Conservation (phyloP, 768 basidiomycete species). For the Pleurotus cornucopiae region DNA sequence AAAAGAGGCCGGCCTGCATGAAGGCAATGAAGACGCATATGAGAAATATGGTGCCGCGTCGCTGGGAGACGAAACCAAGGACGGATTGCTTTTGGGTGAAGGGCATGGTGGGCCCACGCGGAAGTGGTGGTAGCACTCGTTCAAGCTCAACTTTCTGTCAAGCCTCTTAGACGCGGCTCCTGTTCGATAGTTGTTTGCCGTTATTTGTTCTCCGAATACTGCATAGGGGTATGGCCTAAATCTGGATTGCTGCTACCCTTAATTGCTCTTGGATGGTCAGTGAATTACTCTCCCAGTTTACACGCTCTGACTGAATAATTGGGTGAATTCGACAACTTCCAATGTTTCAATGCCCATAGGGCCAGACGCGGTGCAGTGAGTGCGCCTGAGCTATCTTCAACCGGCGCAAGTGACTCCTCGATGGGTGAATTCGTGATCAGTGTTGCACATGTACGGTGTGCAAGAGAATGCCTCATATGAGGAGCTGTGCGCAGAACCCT, state of each 20-base stretch:
- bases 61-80: constrained; percentile 8
- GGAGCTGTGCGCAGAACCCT: neutral
- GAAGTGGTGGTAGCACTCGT: neutral
- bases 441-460: neutral
- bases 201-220: too few species aligned
- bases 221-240: too few species aligned
- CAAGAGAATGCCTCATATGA: neutral
- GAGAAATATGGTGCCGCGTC: constrained; percentile 37
- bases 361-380: too few species aligned
- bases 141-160: neutral
- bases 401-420: neutral
- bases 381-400: neutral
- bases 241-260: too few species aligned
- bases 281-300: too few species aligned
- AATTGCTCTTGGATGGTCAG: too few species aligned
- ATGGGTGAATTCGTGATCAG: neutral
- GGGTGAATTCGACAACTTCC: too few species aligned
- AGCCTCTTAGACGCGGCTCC: too few species aligned
- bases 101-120: constrained; percentile 4
- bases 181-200: too few species aligned
- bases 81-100: neutral
- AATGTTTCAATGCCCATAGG: too few species aligned
- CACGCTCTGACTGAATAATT: too few species aligned
- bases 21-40: constrained; percentile 40
- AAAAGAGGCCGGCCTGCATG: constrained; percentile 45